These are phyloP conservation scores for Pleurotus tuber-regium DNA, from an alignment of 768 basidiomycete genomes.

Conservation along the genomic window DNA sequence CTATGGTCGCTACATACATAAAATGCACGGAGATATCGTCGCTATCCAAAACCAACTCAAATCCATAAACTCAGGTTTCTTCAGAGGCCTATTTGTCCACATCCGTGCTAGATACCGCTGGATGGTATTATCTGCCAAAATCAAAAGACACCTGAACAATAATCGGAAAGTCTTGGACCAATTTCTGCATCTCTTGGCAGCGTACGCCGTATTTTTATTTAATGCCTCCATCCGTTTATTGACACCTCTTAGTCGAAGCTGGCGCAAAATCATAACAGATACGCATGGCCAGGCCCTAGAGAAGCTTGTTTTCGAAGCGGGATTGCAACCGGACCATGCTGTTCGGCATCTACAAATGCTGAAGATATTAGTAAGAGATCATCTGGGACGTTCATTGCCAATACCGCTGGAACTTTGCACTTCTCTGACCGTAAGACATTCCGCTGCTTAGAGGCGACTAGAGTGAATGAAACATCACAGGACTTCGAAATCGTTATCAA, in stretches of 20 bases:
- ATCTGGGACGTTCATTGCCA: neutral
- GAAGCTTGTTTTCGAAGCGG: neutral
- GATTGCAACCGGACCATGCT: neutral
- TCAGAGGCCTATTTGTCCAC: neutral
- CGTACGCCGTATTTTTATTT: neutral
- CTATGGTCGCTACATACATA: neutral
- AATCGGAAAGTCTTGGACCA: neutral
- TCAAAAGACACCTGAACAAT: neutral
- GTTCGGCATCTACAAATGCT: neutral
- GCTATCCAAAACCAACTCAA: neutral
- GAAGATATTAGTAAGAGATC: neutral
- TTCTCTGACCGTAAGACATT: neutral
- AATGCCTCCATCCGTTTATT: neutral
- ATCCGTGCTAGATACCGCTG: neutral
- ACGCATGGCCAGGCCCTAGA: neutral
- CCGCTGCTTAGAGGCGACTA: neutral
- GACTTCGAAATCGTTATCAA: conserved; percentile 11
- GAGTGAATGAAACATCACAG: neutral
- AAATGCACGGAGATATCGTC: neutral
- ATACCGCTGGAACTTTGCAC: neutral
- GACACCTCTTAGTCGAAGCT: neutral
- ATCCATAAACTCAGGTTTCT: neutral
- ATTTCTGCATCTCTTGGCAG: neutral
- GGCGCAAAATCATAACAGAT: neutral
- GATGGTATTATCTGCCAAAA: neutral